Evolutionary conservation across 2,329 filamentous ascomycete species (phyloP).

Genomic region (Herpotrichia juniperi): DNA sequence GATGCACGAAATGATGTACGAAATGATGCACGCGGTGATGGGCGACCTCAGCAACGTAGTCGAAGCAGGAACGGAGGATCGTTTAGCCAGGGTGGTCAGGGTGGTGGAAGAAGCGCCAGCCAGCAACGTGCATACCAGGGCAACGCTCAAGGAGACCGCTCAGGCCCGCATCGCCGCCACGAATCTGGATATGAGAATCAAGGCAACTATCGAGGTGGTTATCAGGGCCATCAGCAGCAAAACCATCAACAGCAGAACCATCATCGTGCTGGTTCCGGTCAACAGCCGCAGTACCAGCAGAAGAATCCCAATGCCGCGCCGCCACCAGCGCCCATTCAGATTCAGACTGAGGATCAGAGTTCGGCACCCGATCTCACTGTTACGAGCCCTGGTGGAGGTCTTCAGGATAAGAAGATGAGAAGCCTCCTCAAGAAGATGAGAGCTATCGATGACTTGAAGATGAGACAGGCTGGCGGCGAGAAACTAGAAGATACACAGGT

Average conservation of each 20-base stretch:
- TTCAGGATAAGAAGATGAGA: conserved; percentile 93
- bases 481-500: conserved; percentile 98
- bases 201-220: conserved; percentile 18
- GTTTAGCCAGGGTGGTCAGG: conserved; percentile 22
- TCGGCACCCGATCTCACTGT: conserved; percentile 58
- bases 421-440: conserved; percentile 96
- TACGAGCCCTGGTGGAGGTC: conserved; percentile 61
- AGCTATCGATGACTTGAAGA: conserved; percentile 97
- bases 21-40: conserved; percentile 65
- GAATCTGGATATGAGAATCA: conserved; percentile 31
- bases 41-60: conserved; percentile 60
- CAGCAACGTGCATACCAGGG: conserved; percentile 33
- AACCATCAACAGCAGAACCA: conserved; percentile 5
- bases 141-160: conserved; percentile 25
- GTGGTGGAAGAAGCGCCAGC: conserved; percentile 35
- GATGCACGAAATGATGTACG: conserved; percentile 69
- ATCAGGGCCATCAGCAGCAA: conserved; percentile 5
- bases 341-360: conserved; percentile 38
- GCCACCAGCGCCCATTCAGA: conserved; percentile 24
- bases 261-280: conserved; percentile 24
- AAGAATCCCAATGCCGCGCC: conserved; percentile 10
- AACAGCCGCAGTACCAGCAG: conserved; percentile 17
- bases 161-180: conserved; percentile 36
- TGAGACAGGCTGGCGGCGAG: conserved; percentile 91
- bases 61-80: conserved; percentile 46